A percentile compares a stretch with the other conserved stretches of the same genome.
These are phyloP conservation scores for Zygoascus meyerae DNA, from an alignment of 1,139 yeast genomes.

Conservation along the genomic window DNA sequence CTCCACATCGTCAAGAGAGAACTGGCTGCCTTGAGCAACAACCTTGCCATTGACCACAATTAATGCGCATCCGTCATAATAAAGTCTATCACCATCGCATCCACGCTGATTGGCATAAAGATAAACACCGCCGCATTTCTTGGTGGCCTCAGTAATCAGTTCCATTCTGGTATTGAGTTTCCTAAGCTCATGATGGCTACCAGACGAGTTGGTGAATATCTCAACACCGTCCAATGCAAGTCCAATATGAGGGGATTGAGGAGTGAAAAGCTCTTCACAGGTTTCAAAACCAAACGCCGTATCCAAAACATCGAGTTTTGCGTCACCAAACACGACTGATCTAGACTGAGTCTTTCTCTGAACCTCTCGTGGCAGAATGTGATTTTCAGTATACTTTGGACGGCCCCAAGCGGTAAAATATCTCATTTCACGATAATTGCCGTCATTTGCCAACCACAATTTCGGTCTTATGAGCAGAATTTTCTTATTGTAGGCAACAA, in stretches of 20 bases:
- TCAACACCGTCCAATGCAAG: constrained; percentile 96
- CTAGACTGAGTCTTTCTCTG: constrained; percentile 50
- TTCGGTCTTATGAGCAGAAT: constrained; percentile 88
- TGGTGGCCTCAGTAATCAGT: constrained; percentile 84
- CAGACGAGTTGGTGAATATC: constrained; percentile 89
- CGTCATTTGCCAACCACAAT: constrained; percentile 89
- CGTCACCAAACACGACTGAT: constrained; percentile 80
- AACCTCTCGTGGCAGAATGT: constrained; percentile 62
- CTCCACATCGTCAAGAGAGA: constrained; percentile 83
- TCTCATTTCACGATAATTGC: constrained; percentile 96
- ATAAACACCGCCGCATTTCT: constrained; percentile 94
- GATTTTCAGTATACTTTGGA: constrained; percentile 66
- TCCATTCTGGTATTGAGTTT: constrained; percentile 79
- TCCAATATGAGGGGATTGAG: constrained; percentile 87
- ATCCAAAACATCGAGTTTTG: constrained; percentile 73
- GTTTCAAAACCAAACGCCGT: constrained; percentile 94
- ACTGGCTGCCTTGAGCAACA: constrained; percentile 90
- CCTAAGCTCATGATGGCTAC: constrained; percentile 93
- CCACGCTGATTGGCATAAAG: constrained; percentile 93
- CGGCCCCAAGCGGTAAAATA: constrained; percentile 92
- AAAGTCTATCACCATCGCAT: constrained; percentile 95
- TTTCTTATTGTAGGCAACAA: constrained; percentile 71
- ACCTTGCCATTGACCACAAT: constrained; percentile 88
- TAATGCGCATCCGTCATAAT: constrained; percentile 95
- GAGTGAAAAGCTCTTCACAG: constrained; percentile 95